Percentiles rank a stretch among this genome's conserved stretches.
These are phyloP conservation scores for Backusella sp. DNA, from an alignment of 192 early-diverging fungal species.

Conservation along the genomic window DNA sequence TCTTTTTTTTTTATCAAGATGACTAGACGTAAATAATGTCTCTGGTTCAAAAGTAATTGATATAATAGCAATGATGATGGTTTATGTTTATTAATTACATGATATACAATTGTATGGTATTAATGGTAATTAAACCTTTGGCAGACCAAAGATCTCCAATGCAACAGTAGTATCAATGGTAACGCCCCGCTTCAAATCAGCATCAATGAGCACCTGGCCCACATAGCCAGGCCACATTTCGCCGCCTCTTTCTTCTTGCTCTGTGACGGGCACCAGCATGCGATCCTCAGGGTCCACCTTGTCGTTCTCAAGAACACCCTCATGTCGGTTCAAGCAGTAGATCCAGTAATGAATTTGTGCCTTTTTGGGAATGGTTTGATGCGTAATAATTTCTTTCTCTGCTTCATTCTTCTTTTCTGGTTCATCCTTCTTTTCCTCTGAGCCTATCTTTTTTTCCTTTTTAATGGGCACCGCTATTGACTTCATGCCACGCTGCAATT, in stretches of 20 bases:
- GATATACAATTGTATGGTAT: no score
- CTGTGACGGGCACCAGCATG: conserved; percentile 28
- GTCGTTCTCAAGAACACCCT: conserved; percentile 1
- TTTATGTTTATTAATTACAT: no score
- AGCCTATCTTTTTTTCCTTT: background rate
- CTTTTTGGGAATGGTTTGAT: background rate
- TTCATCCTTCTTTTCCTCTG: no score
- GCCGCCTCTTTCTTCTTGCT: conserved; percentile 3
- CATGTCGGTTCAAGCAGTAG: conserved; percentile 30
- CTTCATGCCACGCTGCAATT: background rate
- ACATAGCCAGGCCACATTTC: conserved; percentile 21
- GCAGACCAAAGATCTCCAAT: conserved; percentile 31
- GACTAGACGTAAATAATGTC: no score
- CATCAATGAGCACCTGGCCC: conserved; percentile 14
- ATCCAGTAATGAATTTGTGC: conserved; percentile 29
- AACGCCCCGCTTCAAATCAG: background rate
- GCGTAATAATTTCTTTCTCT: background rate
- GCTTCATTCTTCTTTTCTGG: background rate
- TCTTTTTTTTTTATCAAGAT: no score
- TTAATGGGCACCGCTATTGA: background rate
- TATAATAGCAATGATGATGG: no score
- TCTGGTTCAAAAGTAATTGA: no score
- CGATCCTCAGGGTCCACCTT: conserved; percentile 33
- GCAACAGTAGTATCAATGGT: conserved; percentile 30
- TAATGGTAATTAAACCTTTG: background rate